phyloP scores from a whole-genome alignment of 129 eudicot genomes.

The Cynara cardunculus region DNA sequence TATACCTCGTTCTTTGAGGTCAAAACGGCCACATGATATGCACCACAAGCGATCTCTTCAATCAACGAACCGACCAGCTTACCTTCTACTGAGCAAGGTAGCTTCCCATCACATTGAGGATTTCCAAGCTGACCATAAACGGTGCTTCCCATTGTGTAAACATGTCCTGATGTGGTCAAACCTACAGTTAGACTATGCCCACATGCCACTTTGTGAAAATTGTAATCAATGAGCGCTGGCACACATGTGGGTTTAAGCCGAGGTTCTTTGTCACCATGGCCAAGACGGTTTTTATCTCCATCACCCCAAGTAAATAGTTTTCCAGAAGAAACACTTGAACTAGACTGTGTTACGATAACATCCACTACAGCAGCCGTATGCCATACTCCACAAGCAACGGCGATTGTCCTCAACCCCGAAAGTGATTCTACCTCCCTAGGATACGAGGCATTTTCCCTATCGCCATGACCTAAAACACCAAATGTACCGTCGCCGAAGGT shows the following conservation, averaged over 20 bases:
- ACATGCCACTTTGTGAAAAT: conserved; percentile 88
- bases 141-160: conserved; percentile 96
- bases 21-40: conserved; percentile 75
- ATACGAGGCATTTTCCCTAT: conserved; percentile 51
- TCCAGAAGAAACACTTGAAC: conserved; percentile 77
- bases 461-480: conserved; percentile 94
- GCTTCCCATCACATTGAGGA: conserved; percentile 81
- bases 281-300: conserved; percentile 92
- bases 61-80: conserved; percentile 59
- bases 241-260: conserved; percentile 90
- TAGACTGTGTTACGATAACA: conserved; percentile 85
- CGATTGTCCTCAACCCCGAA: conserved; percentile 74
- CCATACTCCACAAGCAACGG: conserved; percentile 99
- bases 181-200: conserved; percentile 97
- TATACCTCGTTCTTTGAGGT: conserved; percentile 92
- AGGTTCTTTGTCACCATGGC: conserved; percentile 93
- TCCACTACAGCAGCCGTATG: conserved; percentile 98
- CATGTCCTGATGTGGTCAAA: conserved; percentile 74
- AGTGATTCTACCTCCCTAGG: conserved; percentile 88
- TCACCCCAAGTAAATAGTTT: conserved; percentile 98
- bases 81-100: conserved; percentile 84
- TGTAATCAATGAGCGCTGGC: conserved; percentile 76
- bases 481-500: conserved; percentile 97
- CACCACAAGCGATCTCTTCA: conserved; percentile 91
- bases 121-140: conserved; percentile 99